A percentile compares a stretch with the other conserved stretches of the same genome.
phyloP scores from a whole-genome alignment of 2,329 filamentous ascomycete genomes.

The Neonectria magnoliae region DNA sequence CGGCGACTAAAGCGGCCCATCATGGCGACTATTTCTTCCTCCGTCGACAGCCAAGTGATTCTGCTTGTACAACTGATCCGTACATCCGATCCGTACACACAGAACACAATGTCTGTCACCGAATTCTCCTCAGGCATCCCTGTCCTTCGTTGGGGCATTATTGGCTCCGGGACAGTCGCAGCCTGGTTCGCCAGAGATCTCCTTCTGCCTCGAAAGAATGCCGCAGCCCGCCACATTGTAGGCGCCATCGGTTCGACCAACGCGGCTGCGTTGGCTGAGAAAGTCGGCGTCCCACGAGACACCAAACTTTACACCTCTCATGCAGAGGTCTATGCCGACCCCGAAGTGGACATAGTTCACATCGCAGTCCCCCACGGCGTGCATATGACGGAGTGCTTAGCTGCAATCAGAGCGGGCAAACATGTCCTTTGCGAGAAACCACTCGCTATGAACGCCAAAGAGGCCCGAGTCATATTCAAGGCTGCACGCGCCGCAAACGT shows the following conservation, averaged over 20 bases:
- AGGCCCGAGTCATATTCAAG: slow-evolving; percentile 43
- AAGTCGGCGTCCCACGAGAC: slow-evolving; percentile 46
- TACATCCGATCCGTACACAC: too few relatives aligned
- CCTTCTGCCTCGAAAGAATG: slow-evolving; percentile 49
- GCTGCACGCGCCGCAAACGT: slow-evolving; percentile 45
- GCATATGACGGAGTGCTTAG: slow-evolving; percentile 46
- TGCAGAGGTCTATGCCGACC: slow-evolving; percentile 41
- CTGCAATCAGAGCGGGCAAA: slow-evolving; percentile 48
- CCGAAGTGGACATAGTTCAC: slow-evolving; percentile 48
- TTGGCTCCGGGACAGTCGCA: slow-evolving; percentile 13
- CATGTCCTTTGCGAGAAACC: slow-evolving; percentile 50
- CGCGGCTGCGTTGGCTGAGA: background rate
- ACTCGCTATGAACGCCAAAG: slow-evolving; percentile 44
- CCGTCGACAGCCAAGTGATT: too few relatives aligned
- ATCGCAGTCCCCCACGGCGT: slow-evolving; percentile 48
- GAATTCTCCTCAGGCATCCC: too few relatives aligned
- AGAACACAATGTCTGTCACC: too few relatives aligned
- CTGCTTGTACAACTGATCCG: too few relatives aligned
- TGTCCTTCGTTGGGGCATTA: slow-evolving; percentile 24
- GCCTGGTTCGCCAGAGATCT: slow-evolving; percentile 52
- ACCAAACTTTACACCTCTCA: slow-evolving; percentile 46
- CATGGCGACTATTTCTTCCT: too few relatives aligned
- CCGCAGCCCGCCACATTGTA: background rate
- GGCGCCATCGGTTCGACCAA: slow-evolving; percentile 3
- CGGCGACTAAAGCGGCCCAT: too few relatives aligned